Conservation (phyloP, 257 asterid genomes). For the Solanum stenotomum region DNA sequence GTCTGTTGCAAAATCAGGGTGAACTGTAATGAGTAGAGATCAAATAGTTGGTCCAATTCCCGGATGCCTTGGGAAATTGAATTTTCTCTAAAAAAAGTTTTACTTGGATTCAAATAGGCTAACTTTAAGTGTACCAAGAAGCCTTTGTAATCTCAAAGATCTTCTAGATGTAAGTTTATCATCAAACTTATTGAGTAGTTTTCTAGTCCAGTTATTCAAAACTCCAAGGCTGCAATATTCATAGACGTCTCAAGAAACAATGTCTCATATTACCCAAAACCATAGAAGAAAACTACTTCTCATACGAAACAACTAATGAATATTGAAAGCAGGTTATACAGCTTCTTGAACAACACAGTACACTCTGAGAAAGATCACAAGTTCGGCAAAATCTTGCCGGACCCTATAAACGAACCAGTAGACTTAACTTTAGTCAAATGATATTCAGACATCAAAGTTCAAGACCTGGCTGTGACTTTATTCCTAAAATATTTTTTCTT, state of each 20-base stretch:
- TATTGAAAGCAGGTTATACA: background rate
- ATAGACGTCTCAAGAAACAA: background rate
- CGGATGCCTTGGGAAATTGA: slow-evolving; percentile 6
- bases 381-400: background rate
- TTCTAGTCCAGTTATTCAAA: slow-evolving; percentile 8
- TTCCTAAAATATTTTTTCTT: background rate
- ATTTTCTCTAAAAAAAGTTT: background rate
- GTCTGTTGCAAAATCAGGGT: background rate
- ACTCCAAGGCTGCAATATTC: background rate
- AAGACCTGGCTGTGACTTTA: background rate
- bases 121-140: slow-evolving; percentile 6
- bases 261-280: background rate
- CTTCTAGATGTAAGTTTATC: slow-evolving; percentile 14
- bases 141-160: slow-evolving; percentile 11
- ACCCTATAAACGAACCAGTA: background rate
- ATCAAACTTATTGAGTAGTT: slow-evolving; percentile 8
- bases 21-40: background rate
- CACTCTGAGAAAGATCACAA: background rate
- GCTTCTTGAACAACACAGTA: background rate
- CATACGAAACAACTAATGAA: background rate
- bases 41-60: slow-evolving; percentile 19
- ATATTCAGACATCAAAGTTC: background rate
- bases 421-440: background rate
- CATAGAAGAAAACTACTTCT: background rate
- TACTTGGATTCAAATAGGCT: slow-evolving; percentile 3